Conservation (phyloP, 2,329 filamentous ascomycete species). For the Colletotrichum orchidophilum region DNA sequence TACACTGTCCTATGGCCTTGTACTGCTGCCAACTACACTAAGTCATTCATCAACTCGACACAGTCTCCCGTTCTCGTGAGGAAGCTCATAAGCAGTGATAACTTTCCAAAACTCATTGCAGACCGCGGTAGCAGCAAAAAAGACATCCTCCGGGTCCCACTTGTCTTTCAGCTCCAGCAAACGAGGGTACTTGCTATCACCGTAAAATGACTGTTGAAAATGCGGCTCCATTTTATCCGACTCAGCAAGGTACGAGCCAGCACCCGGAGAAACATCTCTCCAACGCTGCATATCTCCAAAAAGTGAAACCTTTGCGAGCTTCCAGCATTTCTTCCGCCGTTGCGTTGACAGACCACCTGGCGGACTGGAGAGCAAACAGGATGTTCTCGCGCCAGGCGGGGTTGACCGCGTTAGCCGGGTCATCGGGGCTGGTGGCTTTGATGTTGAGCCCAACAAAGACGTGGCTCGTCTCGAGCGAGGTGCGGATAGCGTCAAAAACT, state of each 20-base stretch:
- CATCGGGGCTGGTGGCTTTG: slow-evolving; percentile 12
- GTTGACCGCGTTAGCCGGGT: slow-evolving; percentile 47
- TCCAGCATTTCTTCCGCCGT: slow-evolving; percentile 16
- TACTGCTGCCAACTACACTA: background rate
- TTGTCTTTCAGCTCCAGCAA: slow-evolving; percentile 42
- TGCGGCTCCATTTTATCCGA: slow-evolving; percentile 43
- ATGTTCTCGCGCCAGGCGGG: slow-evolving; percentile 56
- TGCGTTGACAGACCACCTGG: slow-evolving; percentile 16
- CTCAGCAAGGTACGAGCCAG: slow-evolving; percentile 43
- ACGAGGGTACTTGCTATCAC: slow-evolving; percentile 39
- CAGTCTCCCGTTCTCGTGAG: slow-evolving; percentile 21
- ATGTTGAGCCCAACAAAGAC: slow-evolving; percentile 22
- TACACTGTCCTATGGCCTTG: too few species aligned
- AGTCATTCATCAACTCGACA: background rate
- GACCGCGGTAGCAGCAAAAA: slow-evolving; percentile 41
- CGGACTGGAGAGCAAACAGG: slow-evolving; percentile 43
- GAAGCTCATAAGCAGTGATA: slow-evolving; percentile 19
- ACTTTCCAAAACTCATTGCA: slow-evolving; percentile 39
- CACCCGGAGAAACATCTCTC: slow-evolving; percentile 39
- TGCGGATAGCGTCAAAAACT: slow-evolving; percentile 17
- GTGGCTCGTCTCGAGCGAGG: slow-evolving; percentile 12
- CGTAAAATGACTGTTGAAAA: slow-evolving; percentile 43
- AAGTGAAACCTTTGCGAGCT: slow-evolving; percentile 40
- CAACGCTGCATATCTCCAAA: slow-evolving; percentile 43
- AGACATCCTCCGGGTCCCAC: slow-evolving; percentile 41